These are phyloP conservation scores for Psidium guajava DNA, from an alignment of 345 rosid genomes.

Conservation along the genomic window DNA sequence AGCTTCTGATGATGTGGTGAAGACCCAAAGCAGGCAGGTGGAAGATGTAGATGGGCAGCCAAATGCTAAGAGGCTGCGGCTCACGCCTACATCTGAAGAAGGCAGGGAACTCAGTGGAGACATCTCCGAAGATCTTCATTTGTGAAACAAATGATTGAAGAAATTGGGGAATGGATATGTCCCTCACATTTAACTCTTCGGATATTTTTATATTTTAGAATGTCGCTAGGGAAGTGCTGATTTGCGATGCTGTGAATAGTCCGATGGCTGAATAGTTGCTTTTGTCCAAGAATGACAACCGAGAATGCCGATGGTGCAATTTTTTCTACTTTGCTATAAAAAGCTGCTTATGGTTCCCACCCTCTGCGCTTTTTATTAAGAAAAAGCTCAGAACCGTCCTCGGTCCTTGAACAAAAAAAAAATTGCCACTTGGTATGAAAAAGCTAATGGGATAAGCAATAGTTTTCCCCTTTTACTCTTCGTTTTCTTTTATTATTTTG, in stretches of 20 bases:
- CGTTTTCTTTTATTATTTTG: not conserved
- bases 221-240: not conserved
- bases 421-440: not conserved
- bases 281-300: not conserved
- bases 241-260: not conserved
- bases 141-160: constrained; percentile 1
- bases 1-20: not conserved
- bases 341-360: not conserved
- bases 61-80: constrained; percentile 50
- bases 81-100: constrained; percentile 23
- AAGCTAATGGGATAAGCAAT: not conserved
- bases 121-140: constrained; percentile 16
- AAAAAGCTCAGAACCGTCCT: not conserved
- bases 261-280: not conserved
- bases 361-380: not conserved
- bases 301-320: not conserved
- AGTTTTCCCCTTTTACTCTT: not conserved
- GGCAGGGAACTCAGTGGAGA: constrained; percentile 6
- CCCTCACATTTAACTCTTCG: not conserved
- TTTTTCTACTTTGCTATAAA: not conserved
- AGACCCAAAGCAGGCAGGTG: not conserved
- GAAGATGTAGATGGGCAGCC: constrained; percentile 25
- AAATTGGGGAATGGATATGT: not conserved
- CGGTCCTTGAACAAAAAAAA: not conserved
- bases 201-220: not conserved